Conservation (phyloP, 2,329 filamentous ascomycete species). For the Trichoderma polysporum region DNA sequence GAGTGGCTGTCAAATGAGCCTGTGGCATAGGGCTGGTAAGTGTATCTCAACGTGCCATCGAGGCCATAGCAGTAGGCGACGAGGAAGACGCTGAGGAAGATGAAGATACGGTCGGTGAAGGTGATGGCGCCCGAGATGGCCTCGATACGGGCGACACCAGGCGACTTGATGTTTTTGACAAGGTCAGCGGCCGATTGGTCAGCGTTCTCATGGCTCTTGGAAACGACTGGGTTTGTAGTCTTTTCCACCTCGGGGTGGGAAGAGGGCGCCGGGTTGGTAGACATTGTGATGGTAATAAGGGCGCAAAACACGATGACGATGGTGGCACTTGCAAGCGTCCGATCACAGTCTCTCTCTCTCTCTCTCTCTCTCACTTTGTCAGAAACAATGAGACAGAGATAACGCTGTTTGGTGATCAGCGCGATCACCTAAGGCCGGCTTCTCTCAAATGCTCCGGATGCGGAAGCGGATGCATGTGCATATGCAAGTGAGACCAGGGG, state of each 20-base stretch:
- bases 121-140: conserved; percentile 55
- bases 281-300: background rate
- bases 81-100: conserved; percentile 63
- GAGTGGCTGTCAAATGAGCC: conserved; percentile 52
- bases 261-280: background rate
- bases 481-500: conserved; percentile 6
- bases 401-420: background rate
- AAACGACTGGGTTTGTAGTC: background rate
- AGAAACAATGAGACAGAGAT: background rate
- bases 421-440: background rate
- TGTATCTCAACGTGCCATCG: conserved; percentile 56
- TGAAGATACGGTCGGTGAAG: conserved; percentile 49
- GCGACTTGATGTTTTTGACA: conserved; percentile 37
- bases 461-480: conserved; percentile 1
- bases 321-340: background rate
- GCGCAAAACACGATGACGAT: background rate
- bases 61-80: conserved; percentile 64
- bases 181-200: background rate
- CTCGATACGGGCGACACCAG: conserved; percentile 61
- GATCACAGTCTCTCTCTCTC: background rate
- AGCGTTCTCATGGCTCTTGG: background rate
- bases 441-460: conserved; percentile 7
- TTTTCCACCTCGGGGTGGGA: conserved; percentile 17
- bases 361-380: background rate
- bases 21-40: conserved; percentile 57